phyloP scores from a whole-genome alignment of 257 asterid genomes.

The Solanum paucissectum region DNA sequence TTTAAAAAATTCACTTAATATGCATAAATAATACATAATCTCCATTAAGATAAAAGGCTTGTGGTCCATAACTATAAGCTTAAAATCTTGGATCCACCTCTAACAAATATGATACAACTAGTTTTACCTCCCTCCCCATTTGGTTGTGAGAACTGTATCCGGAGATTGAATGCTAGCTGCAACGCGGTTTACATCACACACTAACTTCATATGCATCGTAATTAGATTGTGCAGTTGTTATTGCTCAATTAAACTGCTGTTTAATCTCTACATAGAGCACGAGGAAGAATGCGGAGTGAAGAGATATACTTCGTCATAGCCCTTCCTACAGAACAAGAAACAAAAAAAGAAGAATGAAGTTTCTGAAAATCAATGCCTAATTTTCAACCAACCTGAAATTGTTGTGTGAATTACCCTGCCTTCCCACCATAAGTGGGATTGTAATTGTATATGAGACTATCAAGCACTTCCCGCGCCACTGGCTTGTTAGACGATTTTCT shows the following conservation, averaged over 20 bases:
- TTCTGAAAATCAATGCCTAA: background rate
- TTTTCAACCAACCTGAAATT: background rate
- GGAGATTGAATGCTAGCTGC: background rate
- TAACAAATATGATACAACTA: no score
- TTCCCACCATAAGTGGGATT: slow-evolving; percentile 80
- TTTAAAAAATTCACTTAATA: no score
- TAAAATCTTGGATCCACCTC: no score
- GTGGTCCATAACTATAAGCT: no score
- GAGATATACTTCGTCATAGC: slow-evolving; percentile 88
- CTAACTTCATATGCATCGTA: background rate
- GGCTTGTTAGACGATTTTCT: slow-evolving; percentile 79
- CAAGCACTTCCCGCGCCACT: slow-evolving; percentile 46
- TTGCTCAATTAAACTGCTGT: background rate
- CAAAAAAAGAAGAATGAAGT: background rate
- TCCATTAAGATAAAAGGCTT: background rate
- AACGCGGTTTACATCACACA: background rate
- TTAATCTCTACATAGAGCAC: background rate
- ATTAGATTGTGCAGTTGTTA: background rate
- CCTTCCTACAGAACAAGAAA: slow-evolving; percentile 49
- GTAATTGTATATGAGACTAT: slow-evolving; percentile 79
- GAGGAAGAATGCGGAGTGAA: slow-evolving; percentile 21
- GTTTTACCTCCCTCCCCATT: no score
- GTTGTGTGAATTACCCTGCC: slow-evolving; percentile 51
- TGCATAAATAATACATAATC: background rate
- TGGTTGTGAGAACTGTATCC: no score